Evolutionary conservation across 1,139 yeast species (phyloP).

Genomic region (Debaryomycetaceae sp.): DNA sequence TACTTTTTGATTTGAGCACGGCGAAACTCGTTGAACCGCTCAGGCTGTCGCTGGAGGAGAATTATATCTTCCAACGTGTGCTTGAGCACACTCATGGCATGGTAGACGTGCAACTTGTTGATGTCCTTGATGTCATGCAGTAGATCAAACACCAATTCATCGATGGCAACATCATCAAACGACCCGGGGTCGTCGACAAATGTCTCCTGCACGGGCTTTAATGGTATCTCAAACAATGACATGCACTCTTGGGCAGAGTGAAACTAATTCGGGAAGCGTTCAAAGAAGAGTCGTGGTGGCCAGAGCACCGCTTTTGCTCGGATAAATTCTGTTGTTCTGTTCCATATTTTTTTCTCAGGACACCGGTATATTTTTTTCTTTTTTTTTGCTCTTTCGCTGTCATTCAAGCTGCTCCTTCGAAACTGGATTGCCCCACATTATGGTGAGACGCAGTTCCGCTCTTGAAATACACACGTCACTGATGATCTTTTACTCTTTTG

Average conservation of each 20-base stretch:
- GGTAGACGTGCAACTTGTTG: constrained; percentile 32
- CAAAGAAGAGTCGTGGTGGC: no score
- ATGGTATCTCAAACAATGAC: constrained; percentile 36
- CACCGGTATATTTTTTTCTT: neutral
- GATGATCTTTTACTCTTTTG: neutral
- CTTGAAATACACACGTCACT: neutral
- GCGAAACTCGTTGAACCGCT: constrained; percentile 23
- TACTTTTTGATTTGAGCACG: constrained; percentile 19
- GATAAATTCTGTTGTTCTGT: constrained; percentile 3
- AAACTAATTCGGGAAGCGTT: no score
- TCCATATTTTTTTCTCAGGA: neutral
- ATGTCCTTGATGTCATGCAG: constrained; percentile 27
- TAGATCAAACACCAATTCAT: constrained; percentile 34
- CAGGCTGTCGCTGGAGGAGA: constrained; percentile 24
- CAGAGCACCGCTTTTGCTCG: no score
- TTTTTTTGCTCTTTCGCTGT: neutral
- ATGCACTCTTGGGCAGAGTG: no score
- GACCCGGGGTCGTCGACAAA: constrained; percentile 40
- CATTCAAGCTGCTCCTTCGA: neutral
- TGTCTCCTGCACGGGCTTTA: constrained; percentile 37
- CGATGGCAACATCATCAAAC: constrained; percentile 32
- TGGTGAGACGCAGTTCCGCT: no score
- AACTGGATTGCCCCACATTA: neutral
- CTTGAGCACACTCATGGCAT: constrained; percentile 32
- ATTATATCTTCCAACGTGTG: constrained; percentile 32